These are phyloP conservation scores for Rutstroemia sp. DNA, from an alignment of 2,329 filamentous ascomycete species.

Conservation along the genomic window DNA sequence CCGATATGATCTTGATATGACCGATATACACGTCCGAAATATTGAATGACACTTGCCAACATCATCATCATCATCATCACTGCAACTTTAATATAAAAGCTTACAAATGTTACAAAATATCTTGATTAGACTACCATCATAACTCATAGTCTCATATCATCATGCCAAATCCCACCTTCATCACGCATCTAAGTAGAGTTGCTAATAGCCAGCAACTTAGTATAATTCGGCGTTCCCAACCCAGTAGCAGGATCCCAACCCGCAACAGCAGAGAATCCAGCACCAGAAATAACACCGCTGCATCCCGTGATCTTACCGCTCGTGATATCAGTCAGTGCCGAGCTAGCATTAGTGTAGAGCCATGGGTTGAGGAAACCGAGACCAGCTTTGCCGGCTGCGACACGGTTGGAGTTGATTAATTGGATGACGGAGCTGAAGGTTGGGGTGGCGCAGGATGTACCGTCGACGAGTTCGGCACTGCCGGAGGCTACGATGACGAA, in stretches of 20 bases:
- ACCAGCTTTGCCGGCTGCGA: constrained; percentile 40
- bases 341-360: constrained; percentile 32
- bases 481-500: constrained; percentile 38
- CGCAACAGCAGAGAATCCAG: constrained; percentile 1
- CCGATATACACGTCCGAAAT: no score
- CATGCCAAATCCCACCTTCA: not conserved
- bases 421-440: constrained; percentile 50
- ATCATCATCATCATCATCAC: no score
- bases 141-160: not conserved
- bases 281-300: constrained; percentile 15
- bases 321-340: constrained; percentile 36
- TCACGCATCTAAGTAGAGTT: constrained; percentile 5
- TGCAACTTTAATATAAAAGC: no score
- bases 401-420: constrained; percentile 54
- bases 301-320: constrained; percentile 34
- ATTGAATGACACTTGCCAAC: no score
- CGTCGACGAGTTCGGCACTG: constrained; percentile 34
- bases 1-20: no score
- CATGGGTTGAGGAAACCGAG: constrained; percentile 40
- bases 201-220: constrained; percentile 14
- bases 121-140: no score
- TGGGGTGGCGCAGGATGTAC: constrained; percentile 48
- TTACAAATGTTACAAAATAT: no score
- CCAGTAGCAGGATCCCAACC: constrained; percentile 43
- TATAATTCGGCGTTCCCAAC: constrained; percentile 35